These are phyloP conservation scores for Rhizoclosmatium sp. DNA, from an alignment of 192 early-diverging fungal genomes.

Conservation along the genomic window DNA sequence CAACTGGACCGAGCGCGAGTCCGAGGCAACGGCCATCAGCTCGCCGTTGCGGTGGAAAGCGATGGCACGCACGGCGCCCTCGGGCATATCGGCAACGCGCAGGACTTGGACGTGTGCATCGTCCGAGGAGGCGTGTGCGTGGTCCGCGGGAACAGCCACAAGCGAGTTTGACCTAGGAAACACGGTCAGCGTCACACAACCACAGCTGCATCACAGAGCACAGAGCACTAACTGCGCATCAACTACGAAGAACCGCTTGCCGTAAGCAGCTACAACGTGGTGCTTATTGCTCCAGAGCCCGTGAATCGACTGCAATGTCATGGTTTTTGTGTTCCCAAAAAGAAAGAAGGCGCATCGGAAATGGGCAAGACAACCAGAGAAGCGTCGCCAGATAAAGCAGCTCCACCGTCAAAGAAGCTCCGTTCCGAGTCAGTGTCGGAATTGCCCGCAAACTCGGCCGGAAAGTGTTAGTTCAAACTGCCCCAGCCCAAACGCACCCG, in stretches of 20 bases:
- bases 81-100: not conserved
- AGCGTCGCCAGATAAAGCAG: not conserved
- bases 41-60: not conserved
- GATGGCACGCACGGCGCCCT: conserved; percentile 10
- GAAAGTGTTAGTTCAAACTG: not conserved
- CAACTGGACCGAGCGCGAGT: conserved; percentile 15
- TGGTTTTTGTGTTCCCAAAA: not conserved
- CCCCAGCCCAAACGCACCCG: no score
- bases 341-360: not conserved
- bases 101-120: not conserved
- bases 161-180: not conserved
- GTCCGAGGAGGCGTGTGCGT: not conserved
- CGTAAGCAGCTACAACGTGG: not conserved
- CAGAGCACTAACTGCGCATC: not conserved
- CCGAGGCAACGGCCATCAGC: conserved; percentile 27
- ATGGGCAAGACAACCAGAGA: not conserved
- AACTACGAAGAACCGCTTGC: not conserved
- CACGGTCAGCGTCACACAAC: no score
- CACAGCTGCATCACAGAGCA: no score
- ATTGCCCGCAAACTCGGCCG: not conserved
- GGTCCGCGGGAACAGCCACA: conserved; percentile 9
- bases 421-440: not conserved
- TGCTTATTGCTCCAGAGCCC: not conserved
- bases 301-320: not conserved
- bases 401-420: not conserved